Conservation (phyloP, 1,284 basidiomycete species). For the Tranzscheliella williamsii region DNA sequence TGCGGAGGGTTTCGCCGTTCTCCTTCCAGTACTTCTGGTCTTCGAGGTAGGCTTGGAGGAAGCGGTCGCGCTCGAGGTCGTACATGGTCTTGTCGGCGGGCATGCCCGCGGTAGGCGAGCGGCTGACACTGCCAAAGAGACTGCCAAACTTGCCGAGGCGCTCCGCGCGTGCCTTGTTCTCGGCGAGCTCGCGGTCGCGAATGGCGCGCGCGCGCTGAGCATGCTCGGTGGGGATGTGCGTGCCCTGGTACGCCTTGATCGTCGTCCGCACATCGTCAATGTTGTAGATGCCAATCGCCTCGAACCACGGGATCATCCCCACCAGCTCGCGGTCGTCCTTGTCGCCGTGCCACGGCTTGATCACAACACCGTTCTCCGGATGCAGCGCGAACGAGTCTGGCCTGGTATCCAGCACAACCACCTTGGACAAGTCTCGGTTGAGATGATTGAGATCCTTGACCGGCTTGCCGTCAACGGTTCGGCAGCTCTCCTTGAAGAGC, state of each 20-base stretch:
- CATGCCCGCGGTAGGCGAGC: conserved; percentile 4
- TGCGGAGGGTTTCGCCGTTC: conserved; percentile 80
- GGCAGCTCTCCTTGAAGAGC: conserved; percentile 76
- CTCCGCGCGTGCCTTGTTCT: conserved; percentile 19
- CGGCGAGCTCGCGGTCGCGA: conserved; percentile 68
- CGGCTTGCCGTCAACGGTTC: conserved; percentile 53
- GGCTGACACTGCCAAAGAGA: conserved; percentile 67
- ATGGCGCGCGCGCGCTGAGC: conserved; percentile 79
- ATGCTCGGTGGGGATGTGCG: conserved; percentile 86
- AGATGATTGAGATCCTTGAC: conserved; percentile 83
- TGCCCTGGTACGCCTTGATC: conserved; percentile 79
- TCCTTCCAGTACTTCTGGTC: conserved; percentile 84
- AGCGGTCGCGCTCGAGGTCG: conserved; percentile 84
- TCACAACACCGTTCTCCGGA: conserved; percentile 83
- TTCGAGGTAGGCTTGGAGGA: conserved; percentile 78
- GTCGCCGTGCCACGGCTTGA: conserved; percentile 86
- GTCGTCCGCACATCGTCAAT: conserved; percentile 80
- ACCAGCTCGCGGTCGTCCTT: conserved; percentile 75
- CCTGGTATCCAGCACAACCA: conserved; percentile 83
- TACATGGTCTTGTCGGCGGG: conserved; percentile 70
- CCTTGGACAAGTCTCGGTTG: conserved; percentile 89
- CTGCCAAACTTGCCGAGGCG: conserved; percentile 48
- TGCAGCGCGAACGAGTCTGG: conserved; percentile 77
- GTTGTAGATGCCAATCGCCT: conserved; percentile 67
- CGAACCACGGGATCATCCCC: conserved; percentile 92